Evolutionary conservation across 2,329 filamentous ascomycete species (phyloP).

Genomic region (Penicillium sp.): DNA sequence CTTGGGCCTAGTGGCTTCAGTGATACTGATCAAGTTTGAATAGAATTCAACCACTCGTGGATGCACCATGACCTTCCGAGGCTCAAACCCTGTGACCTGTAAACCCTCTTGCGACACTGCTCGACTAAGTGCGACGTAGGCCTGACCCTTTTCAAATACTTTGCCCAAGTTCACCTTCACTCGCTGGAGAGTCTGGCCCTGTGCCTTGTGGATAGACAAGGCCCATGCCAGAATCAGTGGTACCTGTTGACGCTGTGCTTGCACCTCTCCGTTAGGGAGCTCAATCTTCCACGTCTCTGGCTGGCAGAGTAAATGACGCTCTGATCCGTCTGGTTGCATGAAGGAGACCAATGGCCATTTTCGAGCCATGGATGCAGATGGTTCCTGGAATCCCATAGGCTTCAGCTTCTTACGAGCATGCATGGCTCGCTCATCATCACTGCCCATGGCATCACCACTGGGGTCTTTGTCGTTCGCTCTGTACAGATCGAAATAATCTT

Average conservation of each 20-base stretch:
- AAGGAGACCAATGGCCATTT: constrained; percentile 87
- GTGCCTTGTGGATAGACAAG: constrained; percentile 95
- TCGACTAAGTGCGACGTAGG: constrained; percentile 93
- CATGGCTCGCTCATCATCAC: constrained; percentile 45
- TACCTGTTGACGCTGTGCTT: constrained; percentile 79
- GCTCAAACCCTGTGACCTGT: constrained; percentile 86
- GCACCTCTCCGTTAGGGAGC: constrained; percentile 89
- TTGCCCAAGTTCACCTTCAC: constrained; percentile 92
- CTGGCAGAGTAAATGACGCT: constrained; percentile 75
- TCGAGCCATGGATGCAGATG: constrained; percentile 51
- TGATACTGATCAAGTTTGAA: constrained; percentile 73
- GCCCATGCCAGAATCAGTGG: constrained; percentile 97
- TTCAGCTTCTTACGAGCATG: constrained; percentile 60
- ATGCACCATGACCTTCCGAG: constrained; percentile 91
- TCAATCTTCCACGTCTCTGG: constrained; percentile 96
- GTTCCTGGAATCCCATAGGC: constrained; percentile 51
- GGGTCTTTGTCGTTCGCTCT: constrained; percentile 60
- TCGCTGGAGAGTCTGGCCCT: constrained; percentile 88
- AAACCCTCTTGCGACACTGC: constrained; percentile 85
- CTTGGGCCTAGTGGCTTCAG: constrained; percentile 47
- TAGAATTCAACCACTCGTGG: constrained; percentile 85
- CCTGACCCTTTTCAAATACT: constrained; percentile 96
- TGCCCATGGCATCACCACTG: constrained; percentile 50
- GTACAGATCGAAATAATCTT: constrained; percentile 62
- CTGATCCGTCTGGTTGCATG: constrained; percentile 73